Percentiles rank a stretch among this genome's conserved stretches.
phyloP scores from a whole-genome alignment of 345 rosid species.

The Boechera divaricarpa region DNA sequence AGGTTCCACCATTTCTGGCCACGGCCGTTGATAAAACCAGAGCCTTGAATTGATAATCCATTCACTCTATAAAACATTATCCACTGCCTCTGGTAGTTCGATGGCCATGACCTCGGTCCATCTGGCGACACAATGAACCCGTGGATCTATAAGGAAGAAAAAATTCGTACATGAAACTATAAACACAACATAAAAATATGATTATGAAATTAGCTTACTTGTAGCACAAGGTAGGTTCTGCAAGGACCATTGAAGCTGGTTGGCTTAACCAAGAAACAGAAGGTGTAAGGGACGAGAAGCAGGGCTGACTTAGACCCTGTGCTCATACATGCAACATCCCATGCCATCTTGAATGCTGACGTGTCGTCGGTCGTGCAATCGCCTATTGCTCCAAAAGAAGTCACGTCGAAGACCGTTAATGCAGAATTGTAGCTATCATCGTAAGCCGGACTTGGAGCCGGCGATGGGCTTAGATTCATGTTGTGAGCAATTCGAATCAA shows the following conservation, averaged over 20 bases:
- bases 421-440: constrained; percentile 15
- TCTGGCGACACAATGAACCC: constrained; percentile 51
- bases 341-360: constrained; percentile 79
- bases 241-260: constrained; percentile 91
- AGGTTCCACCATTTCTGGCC: constrained; percentile 97
- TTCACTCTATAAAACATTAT: constrained; percentile 74
- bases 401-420: constrained; percentile 53
- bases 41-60: constrained; percentile 73
- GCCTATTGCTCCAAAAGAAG: constrained; percentile 79
- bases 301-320: constrained; percentile 19
- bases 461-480: constrained; percentile 33
- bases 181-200: not conserved
- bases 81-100: constrained; percentile 72
- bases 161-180: not conserved
- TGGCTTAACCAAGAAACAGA: constrained; percentile 73
- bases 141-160: constrained; percentile 42
- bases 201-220: constrained; percentile 53
- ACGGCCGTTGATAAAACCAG: constrained; percentile 72
- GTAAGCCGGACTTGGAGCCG: constrained; percentile 40
- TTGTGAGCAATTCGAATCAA: not conserved
- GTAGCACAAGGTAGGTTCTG: constrained; percentile 56
- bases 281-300: constrained; percentile 64
- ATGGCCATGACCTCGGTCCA: constrained; percentile 74
- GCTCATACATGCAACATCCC: constrained; percentile 73
- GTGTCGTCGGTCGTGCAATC: constrained; percentile 75